These are phyloP conservation scores for Colletotrichum truncatum DNA, from an alignment of 2,329 filamentous ascomycete genomes.

Conservation along the genomic window DNA sequence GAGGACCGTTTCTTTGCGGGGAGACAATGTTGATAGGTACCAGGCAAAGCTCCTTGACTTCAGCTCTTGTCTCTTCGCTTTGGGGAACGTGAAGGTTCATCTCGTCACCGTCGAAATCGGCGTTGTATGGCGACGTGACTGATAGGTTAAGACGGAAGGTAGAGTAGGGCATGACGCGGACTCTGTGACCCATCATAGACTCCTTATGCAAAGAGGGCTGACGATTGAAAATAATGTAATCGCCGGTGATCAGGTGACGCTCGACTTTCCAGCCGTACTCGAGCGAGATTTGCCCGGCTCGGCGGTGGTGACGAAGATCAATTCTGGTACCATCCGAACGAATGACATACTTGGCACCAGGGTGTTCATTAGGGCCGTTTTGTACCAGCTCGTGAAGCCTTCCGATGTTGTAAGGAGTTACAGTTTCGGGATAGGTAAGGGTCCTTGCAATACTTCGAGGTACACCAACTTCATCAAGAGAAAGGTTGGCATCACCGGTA, in stretches of 20 bases:
- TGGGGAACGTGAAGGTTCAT: slow-evolving; percentile 99
- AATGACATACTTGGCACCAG: slow-evolving; percentile 96
- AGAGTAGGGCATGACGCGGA: slow-evolving; percentile 98
- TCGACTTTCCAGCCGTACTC: slow-evolving; percentile 99
- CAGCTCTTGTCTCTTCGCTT: slow-evolving; percentile 94
- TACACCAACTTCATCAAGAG: slow-evolving; percentile 96
- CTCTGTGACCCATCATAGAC: slow-evolving; percentile 99
- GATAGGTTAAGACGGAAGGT: slow-evolving; percentile 98
- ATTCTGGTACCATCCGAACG: slow-evolving; percentile 93
- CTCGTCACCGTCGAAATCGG: slow-evolving; percentile 99
- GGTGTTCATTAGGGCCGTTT: slow-evolving; percentile 94
- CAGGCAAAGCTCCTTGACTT: slow-evolving; percentile 93
- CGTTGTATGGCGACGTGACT: slow-evolving; percentile 98
- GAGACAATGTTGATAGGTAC: slow-evolving; percentile 99
- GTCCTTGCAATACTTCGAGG: slow-evolving; percentile 92
- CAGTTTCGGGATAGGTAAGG: slow-evolving; percentile 95
- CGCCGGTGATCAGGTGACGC: slow-evolving; percentile 92
- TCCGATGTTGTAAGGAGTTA: slow-evolving; percentile 97
- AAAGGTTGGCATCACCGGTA: slow-evolving; percentile 96
- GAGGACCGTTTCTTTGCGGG: slow-evolving; percentile 92
- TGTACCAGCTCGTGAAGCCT: slow-evolving; percentile 89
- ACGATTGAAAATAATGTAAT: slow-evolving; percentile 99
- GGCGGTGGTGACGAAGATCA: slow-evolving; percentile 92
- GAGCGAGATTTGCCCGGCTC: slow-evolving; percentile 83
- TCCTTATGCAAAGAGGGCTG: slow-evolving; percentile 99